phyloP scores from a whole-genome alignment of 2,329 filamentous ascomycete genomes.

The Microcyclospora tardicrescens region DNA sequence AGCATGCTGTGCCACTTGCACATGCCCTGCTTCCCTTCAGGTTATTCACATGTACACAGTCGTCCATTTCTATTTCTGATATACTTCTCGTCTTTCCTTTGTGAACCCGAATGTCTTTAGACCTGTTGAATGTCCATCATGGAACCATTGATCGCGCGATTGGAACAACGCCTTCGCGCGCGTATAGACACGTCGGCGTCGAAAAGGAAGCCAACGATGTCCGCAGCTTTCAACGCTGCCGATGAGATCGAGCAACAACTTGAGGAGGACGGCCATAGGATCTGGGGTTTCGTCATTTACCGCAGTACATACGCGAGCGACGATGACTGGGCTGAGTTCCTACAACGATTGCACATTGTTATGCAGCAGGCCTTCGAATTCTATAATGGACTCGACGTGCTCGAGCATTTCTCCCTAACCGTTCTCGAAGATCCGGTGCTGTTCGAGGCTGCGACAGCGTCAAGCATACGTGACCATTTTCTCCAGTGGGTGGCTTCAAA shows the following conservation, averaged over 20 bases:
- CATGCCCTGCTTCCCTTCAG: too few species aligned
- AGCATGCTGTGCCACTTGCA: too few species aligned
- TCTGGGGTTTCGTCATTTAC: slow-evolving; percentile 12
- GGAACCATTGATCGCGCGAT: too few species aligned
- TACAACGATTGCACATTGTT: slow-evolving; percentile 2
- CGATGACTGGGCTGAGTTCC: slow-evolving; percentile 6
- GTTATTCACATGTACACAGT: too few species aligned
- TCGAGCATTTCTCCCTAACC: slow-evolving; percentile 1
- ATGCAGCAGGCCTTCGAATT: slow-evolving; percentile 1
- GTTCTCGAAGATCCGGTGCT: slow-evolving; percentile 7
- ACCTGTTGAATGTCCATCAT: too few species aligned
- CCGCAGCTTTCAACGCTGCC: neutral
- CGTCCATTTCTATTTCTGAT: too few species aligned
- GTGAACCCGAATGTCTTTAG: too few species aligned
- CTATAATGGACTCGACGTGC: slow-evolving; percentile 7
- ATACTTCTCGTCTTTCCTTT: too few species aligned
- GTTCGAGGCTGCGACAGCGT: slow-evolving; percentile 3
- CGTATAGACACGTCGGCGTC: too few species aligned
- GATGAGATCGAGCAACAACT: slow-evolving; percentile 9
- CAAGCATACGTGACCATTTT: slow-evolving; percentile 6
- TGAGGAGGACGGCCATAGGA: slow-evolving; percentile 7
- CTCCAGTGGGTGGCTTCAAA: slow-evolving; percentile 3
- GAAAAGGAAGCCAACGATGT: too few species aligned
- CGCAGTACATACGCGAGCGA: slow-evolving; percentile 9
- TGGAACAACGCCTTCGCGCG: too few species aligned